These are phyloP conservation scores for Glycine latifolia DNA, from an alignment of 306 rosid genomes.

Conservation along the genomic window DNA sequence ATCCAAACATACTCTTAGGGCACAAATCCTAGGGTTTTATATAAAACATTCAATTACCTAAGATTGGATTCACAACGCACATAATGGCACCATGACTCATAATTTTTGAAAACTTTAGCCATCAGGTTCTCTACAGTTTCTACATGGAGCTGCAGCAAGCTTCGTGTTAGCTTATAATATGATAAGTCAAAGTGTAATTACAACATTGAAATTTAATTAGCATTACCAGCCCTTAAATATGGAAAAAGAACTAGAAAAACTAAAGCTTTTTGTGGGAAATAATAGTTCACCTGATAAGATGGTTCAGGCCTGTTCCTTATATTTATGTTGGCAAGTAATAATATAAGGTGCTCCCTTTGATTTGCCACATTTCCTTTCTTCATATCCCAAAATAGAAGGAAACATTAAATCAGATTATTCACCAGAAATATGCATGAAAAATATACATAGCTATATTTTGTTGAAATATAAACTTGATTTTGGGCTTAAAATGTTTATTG, in stretches of 20 bases:
- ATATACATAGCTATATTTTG: not conserved
- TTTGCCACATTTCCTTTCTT: conserved; percentile 98
- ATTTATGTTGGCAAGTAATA: conserved; percentile 89
- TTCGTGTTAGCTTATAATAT: conserved; percentile 46
- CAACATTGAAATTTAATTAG: conserved; percentile 9
- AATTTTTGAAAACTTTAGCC: conserved; percentile 77
- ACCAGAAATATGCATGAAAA: conserved; percentile 3
- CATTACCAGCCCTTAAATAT: conserved; percentile 23
- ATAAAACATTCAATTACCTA: conserved; percentile 59
- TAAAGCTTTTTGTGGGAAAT: conserved; percentile 38
- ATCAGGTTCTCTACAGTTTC: conserved; percentile 59
- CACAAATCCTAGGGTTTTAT: conserved; percentile 35
- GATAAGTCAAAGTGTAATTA: conserved; percentile 23
- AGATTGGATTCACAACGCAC: conserved; percentile 66
- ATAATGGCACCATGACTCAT: conserved; percentile 88
- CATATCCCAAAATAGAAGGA: conserved; percentile 49
- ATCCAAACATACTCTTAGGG: conserved; percentile 4
- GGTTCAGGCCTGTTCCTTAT: conserved; percentile 55
- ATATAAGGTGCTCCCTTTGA: conserved; percentile 94
- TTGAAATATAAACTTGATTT: too few species aligned
- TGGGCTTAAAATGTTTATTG: too few species aligned
- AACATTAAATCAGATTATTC: conserved; percentile 46
- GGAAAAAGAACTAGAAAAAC: conserved; percentile 19
- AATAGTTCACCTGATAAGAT: conserved; percentile 56
- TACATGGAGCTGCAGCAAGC: conserved; percentile 72